Percentiles rank a stretch among this genome's conserved stretches.
These are phyloP conservation scores for Candida tetrigidarum DNA, from an alignment of 1,139 yeast genomes.

Conservation along the genomic window DNA sequence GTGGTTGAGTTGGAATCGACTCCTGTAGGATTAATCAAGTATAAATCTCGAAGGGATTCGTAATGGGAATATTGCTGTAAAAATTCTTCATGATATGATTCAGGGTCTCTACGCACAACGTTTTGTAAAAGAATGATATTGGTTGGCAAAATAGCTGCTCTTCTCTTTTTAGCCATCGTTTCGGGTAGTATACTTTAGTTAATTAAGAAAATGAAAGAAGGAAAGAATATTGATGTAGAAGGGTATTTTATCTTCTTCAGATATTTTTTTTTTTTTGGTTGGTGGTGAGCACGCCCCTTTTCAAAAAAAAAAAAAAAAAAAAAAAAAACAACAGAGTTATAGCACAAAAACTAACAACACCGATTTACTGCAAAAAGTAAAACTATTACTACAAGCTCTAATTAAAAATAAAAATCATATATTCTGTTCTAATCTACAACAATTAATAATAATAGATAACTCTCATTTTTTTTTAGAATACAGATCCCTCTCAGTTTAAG, in stretches of 20 bases:
- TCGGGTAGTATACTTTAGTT: background rate
- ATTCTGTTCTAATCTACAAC: no score
- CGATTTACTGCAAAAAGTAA: constrained; percentile 6
- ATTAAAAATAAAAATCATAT: no score
- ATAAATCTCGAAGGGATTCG: constrained; percentile 86
- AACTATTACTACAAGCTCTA: no score
- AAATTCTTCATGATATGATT: constrained; percentile 92
- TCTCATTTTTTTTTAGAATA: background rate
- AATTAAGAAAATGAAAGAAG: background rate
- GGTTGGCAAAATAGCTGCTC: constrained; percentile 91
- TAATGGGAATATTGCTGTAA: constrained; percentile 91
- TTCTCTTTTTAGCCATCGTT: constrained; percentile 82
- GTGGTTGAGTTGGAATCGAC: constrained; percentile 66
- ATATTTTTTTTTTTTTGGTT: constrained; percentile 4
- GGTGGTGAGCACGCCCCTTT: no score
- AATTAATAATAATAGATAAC: no score
- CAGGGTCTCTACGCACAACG: constrained; percentile 91
- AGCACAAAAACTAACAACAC: background rate
- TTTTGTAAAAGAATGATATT: constrained; percentile 91
- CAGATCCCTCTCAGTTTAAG: constrained; percentile 2
- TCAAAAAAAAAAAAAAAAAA: background rate
- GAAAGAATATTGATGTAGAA: no score
- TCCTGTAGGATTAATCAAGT: constrained; percentile 65
- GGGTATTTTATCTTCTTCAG: background rate
- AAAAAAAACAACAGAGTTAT: background rate